Evolutionary conservation across 306 rosid genomes (phyloP), one percentile per base, ranked within the genome.

Genomic region (Vigna unguiculata): DNA sequence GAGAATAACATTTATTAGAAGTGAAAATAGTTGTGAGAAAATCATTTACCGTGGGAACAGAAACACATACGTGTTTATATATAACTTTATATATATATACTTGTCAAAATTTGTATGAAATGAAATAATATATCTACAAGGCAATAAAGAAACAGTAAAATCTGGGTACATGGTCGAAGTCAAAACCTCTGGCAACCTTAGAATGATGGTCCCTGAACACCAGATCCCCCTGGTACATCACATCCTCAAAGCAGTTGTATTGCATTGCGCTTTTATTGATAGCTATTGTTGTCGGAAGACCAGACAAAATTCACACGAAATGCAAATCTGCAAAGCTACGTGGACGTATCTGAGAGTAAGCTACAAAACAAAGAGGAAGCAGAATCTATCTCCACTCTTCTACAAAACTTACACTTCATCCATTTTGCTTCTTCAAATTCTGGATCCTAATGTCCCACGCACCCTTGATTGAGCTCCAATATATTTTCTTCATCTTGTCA

Each of bases 331-430:
- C 78, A 62, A 64, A 15, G 59, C 72, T 30, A 30, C 52, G 69
- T 36, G 38, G 74, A 58, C 34, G 69, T 54, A 75, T 60, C 43
- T 16, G 70, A 62, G 80, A 76, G 48, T 65, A 76, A 54, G 77
- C 87, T 84, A 82, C 76, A 30, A 76, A 79, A 79, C 80, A 45
- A 36, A 69, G 22, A 53, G 46, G 67, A 80, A 68, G 78, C 86
- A 78, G 22, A 63, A 63, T 82, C 72, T 85, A 63, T 82, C 72
- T 85, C 71, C 90, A 78, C 81, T 79, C 84, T 78, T 55, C 87
- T 80, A 77, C 85, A 82, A 80, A 84, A 81, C 78, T 82, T 49
- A 13, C 41, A 63, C 77, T 70, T 77, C 78, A 69, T 81, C 74
- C 76, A 80, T 45, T 66, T 52, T 16, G 30, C 74, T 72, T 69